Evolutionary conservation across 345 rosid genomes (phyloP).

Genomic region (Syzygium grande): DNA sequence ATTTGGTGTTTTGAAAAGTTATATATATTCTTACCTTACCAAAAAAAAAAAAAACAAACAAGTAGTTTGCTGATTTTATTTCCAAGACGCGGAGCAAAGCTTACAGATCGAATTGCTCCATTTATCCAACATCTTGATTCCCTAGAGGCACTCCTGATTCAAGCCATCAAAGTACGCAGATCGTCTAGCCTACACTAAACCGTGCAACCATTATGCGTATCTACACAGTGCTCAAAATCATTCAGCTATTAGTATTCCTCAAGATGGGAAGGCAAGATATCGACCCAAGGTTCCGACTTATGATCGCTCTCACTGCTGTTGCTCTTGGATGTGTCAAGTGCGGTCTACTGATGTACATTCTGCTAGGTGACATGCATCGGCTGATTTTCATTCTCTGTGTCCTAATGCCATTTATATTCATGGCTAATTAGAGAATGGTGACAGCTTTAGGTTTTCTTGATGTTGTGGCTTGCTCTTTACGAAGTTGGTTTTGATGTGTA

Average conservation of each 20-base stretch:
- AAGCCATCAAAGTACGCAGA: background rate
- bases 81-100: background rate
- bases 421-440: accelerated
- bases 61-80: background rate
- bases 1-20: too few species aligned
- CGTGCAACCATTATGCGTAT: background rate
- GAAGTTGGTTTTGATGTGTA: background rate
- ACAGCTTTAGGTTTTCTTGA: background rate
- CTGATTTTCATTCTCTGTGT: accelerated
- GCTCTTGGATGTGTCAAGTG: background rate
- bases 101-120: background rate
- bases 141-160: background rate
- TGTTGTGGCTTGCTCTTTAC: background rate
- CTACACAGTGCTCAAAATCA: background rate
- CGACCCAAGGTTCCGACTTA: background rate
- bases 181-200: background rate
- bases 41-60: too few species aligned
- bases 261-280: background rate
- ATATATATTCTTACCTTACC: too few species aligned
- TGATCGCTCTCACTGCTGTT: accelerated
- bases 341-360: background rate
- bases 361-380: accelerated
- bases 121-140: background rate
- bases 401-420: background rate
- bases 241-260: accelerated